These are phyloP conservation scores for Candida golubevii DNA, from an alignment of 805 yeast species.

Conservation along the genomic window DNA sequence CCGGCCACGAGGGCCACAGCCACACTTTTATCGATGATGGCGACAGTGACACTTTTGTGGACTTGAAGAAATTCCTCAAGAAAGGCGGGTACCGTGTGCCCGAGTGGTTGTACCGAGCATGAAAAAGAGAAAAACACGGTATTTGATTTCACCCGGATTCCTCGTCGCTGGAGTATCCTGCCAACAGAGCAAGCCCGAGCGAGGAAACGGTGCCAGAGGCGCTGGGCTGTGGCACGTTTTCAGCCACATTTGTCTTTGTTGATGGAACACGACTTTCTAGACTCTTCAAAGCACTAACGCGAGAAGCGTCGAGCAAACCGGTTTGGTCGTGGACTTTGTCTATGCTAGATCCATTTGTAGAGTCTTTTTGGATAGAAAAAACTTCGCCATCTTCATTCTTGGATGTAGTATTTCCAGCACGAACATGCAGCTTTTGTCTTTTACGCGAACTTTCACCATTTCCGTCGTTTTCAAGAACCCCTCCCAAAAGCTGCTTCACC, in stretches of 20 bases:
- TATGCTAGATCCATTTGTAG: too few relatives aligned
- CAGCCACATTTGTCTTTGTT: too few relatives aligned
- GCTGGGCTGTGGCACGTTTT: too few relatives aligned
- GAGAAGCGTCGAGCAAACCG: not conserved
- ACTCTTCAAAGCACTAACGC: conserved; percentile 1
- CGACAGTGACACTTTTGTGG: conserved; percentile 50
- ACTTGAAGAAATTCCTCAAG: conserved; percentile 46
- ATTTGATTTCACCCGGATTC: conserved; percentile 13
- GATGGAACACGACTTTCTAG: too few relatives aligned
- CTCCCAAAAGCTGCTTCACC: conserved; percentile 39
- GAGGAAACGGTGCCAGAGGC: too few relatives aligned
- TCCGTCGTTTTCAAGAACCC: too few relatives aligned
- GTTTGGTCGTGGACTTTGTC: too few relatives aligned
- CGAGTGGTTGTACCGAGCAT: conserved; percentile 20
- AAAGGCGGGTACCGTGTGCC: conserved; percentile 29
- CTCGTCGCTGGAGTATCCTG: conserved; percentile 32
- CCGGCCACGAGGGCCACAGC: conserved; percentile 77
- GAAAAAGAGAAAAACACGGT: not conserved
- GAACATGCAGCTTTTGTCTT: not conserved
- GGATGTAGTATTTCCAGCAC: not conserved
- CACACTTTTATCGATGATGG: conserved; percentile 63
- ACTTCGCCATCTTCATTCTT: not conserved
- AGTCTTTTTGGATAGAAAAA: too few relatives aligned
- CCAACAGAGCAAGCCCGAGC: conserved; percentile 4
- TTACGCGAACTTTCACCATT: too few relatives aligned